Evolutionary conservation across 176 grass and related monocot genomes (phyloP).

Genomic region (Carex kokanica): DNA sequence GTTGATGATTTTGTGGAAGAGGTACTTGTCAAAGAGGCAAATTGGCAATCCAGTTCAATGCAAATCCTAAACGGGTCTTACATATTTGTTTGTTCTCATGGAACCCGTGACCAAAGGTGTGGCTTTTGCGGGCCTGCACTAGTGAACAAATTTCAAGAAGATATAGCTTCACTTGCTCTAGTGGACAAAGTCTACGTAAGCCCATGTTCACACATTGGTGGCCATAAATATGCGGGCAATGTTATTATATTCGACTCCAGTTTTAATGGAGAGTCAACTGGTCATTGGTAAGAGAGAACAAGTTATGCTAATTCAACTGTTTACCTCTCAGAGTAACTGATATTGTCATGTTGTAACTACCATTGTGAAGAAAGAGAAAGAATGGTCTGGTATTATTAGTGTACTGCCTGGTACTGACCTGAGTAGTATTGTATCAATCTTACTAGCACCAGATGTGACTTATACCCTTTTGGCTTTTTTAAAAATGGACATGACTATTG

Average conservation of each 20-base stretch:
- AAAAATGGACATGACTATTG: not conserved
- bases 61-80: constrained; percentile 61
- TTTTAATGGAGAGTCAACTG: constrained; percentile 54
- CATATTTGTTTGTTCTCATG: constrained; percentile 90
- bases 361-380: not conserved
- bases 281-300: constrained; percentile 76
- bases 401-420: not conserved
- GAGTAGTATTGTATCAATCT: not conserved
- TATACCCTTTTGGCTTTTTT: not conserved
- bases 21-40: constrained; percentile 77
- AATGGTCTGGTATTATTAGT: not conserved
- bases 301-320: not conserved
- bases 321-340: not conserved
- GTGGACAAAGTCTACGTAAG: constrained; percentile 59
- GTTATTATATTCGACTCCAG: constrained; percentile 75
- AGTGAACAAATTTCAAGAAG: constrained; percentile 74
- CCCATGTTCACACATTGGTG: constrained; percentile 82
- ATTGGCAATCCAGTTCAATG: constrained; percentile 62
- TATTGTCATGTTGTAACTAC: not conserved
- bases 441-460: not conserved
- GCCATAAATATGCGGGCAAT: constrained; percentile 98
- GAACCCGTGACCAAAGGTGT: constrained; percentile 80
- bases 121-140: constrained; percentile 83
- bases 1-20: constrained; percentile 86
- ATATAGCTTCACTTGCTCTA: constrained; percentile 58